Conservation (phyloP, 1,284 basidiomycete genomes). For the Hymenochaete sp. region DNA sequence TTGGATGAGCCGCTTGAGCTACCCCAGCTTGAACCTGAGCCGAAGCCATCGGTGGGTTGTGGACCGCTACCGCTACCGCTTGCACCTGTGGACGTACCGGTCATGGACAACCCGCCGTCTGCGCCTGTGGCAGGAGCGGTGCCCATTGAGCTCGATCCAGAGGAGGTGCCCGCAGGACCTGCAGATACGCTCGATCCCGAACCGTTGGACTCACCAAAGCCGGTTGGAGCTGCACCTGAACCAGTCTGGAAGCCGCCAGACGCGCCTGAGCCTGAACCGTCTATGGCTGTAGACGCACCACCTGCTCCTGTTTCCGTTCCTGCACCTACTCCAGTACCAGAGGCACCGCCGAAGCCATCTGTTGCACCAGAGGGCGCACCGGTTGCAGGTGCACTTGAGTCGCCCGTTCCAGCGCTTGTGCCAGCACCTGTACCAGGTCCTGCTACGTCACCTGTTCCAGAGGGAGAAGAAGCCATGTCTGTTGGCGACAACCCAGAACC, state of each 20-base stretch:
- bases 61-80: too few relatives aligned
- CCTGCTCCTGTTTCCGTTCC: not conserved
- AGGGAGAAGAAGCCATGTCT: not conserved
- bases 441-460: not conserved
- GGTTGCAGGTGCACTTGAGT: not conserved
- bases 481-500: not conserved
- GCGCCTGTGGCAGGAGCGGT: too few relatives aligned
- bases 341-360: not conserved
- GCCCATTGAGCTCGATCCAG: too few relatives aligned
- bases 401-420: not conserved
- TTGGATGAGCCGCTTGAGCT: not conserved
- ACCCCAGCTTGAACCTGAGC: too few relatives aligned
- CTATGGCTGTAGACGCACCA: too few relatives aligned
- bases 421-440: not conserved
- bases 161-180: too few relatives aligned
- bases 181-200: not conserved
- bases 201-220: not conserved
- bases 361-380: not conserved
- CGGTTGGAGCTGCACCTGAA: not conserved
- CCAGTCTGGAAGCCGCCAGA: not conserved
- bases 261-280: slow-evolving; percentile 1
- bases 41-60: too few relatives aligned
- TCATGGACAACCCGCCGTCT: too few relatives aligned
- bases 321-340: not conserved
- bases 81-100: too few relatives aligned